Evolutionary conservation across 2,329 filamentous ascomycete species (phyloP), one percentile per base, ranked within the genome.

Genomic region (Xylaria sp.): DNA sequence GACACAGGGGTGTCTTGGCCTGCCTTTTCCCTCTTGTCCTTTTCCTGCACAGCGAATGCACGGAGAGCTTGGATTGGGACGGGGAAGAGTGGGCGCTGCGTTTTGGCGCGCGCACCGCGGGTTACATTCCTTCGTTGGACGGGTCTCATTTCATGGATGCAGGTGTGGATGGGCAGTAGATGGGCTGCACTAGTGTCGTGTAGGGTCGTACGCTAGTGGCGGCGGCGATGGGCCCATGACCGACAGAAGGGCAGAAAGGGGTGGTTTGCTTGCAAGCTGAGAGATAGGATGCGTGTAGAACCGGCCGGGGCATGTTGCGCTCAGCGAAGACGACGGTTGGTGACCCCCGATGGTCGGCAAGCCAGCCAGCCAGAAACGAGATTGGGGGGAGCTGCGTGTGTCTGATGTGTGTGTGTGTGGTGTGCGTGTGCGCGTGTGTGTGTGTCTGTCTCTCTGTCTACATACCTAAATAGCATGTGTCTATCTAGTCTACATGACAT

Each of bases 1-100:
- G 58, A 61, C 37, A 44, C 47, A 53, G 49, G 38, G 40, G 51
- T 52, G 46, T 49, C 52, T 62, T 64, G 62, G 62, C 62, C 51
- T 54, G 31, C 49, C 35, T 54, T 31, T 37, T 49, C 35, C 41
- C 23, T 49, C 19, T 3, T n/a, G 31, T 11, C 31, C 44, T 25
- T 17, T 62, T 49, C 46, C 51, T 64, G 62, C 62, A 47, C 55
- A 49, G 31, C 37, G 53, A 51, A 62, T 62, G 62, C 62, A 62
- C 41, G 52, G 54, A 54, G 56, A 35, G 25, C 48, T 54, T 63
- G 63, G 59, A 54, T 35, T 49, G 60, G 67, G 64, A 68, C 66
- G 66, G 64, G 58, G 66, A 66, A 68, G 55, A 58, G 52, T 67
- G 65, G 60, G 63, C 67, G 63, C 61, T 54, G 64, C 48, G 52